phyloP scores from a whole-genome alignment of 345 rosid genomes.

The Salix caprea region DNA sequence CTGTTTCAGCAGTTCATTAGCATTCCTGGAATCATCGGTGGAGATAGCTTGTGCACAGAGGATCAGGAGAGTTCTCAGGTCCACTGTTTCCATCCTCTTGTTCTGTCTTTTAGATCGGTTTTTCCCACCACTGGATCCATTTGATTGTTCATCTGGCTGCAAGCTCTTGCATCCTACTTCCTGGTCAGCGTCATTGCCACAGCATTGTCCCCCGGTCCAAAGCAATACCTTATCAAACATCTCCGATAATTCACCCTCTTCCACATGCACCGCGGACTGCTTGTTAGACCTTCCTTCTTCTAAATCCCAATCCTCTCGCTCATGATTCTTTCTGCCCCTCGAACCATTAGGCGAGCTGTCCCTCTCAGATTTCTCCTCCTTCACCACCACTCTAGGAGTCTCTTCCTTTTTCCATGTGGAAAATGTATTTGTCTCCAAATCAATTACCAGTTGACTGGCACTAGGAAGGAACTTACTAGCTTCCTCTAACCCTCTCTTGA shows the following conservation, averaged over 20 bases:
- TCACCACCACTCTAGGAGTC: conserved; percentile 19
- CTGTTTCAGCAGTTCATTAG: conserved; percentile 69
- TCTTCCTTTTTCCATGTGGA: conserved; percentile 7
- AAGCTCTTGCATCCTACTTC: conserved; percentile 11
- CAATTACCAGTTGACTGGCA: conserved; percentile 36
- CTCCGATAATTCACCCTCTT: conserved; percentile 59
- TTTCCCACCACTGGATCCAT: conserved; percentile 43
- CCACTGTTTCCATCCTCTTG: conserved; percentile 66
- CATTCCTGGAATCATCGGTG: conserved; percentile 53
- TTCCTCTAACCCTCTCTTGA: conserved; percentile 72
- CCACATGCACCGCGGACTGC: conserved; percentile 43
- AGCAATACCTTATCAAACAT: conserved; percentile 64
- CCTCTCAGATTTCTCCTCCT: conserved; percentile 26
- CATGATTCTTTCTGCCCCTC: conserved; percentile 52
- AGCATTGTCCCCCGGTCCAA: conserved; percentile 23
- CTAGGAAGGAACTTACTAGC: conserved; percentile 85
- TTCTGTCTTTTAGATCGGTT: conserved; percentile 45
- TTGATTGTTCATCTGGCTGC: conserved; percentile 31
- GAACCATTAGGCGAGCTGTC: conserved; percentile 24
- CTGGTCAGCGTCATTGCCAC: background rate
- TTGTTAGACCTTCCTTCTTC: conserved; percentile 56
- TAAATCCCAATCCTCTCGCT: conserved; percentile 41
- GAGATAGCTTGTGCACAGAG: conserved; percentile 91
- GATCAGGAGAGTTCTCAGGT: conserved; percentile 70
- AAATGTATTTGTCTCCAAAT: conserved; percentile 22